Base-by-base conservation (phyloP, 805 yeast genomes). In the Nakazawaea laoshanensis region DNA sequence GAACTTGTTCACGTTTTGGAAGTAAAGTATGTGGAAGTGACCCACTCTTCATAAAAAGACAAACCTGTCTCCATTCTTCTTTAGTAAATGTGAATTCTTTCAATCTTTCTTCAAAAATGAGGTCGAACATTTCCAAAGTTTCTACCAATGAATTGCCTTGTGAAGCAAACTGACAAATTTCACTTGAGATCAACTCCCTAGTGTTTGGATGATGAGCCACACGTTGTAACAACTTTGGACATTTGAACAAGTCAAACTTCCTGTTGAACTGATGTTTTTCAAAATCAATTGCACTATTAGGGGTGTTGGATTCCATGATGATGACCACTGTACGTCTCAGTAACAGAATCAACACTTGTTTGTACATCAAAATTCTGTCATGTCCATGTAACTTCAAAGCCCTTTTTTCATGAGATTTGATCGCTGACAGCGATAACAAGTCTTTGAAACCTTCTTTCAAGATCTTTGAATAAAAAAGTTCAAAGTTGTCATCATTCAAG, bases 211-310 rank as follows among this genome's bases (percentile, higher is more conserved):
- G 12, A 7, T 11, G 4, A 17, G 8, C 20, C 23, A 19, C 16
- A n/a, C 5, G 6, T 15, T 18, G 11, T 24, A 10, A 16, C 26
- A 7, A 13, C 30, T 28, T 4, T 34, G 30, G 9, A 28, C 26
- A 23, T 11, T 10, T 20, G 19, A 29, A 25, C 9, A 29, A 15
- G 4, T 23, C 29, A 25, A 34, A 34, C 11, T 24, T 29, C 18
- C 31, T 28, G 7, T 24, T 13, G 18, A 34, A 24, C 8, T 34
- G 37, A 29, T 34, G 29, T 25, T 19, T 24, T 13, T 34, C 37
- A 29, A 29, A 34, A 7, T 8, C 12, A 10, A 29, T 25, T 15
- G 8, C 16, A 13, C 29, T 27, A 3, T 12, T 23, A 6, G 32
- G 37, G 9, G 16, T 10, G 19, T 34, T 29, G 5, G 33, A 18